Conservation (phyloP, 148 eudicot genomes). For the Nepenthes mirabilis region DNA sequence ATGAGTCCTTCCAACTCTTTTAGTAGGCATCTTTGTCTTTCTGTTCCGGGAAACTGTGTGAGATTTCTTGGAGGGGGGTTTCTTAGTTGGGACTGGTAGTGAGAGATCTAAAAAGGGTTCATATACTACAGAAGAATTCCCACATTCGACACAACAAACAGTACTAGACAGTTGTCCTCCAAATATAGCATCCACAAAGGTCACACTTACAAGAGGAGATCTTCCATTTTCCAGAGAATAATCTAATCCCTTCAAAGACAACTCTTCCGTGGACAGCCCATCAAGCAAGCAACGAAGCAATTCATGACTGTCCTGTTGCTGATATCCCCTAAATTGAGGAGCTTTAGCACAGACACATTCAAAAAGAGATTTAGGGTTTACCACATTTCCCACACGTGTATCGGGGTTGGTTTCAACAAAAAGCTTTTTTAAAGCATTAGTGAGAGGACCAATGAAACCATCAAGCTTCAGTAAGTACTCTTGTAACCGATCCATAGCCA, state of each 20-base stretch:
- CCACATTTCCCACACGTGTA: slow-evolving; percentile 25
- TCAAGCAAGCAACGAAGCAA: slow-evolving; percentile 86
- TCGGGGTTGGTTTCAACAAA: slow-evolving; percentile 38
- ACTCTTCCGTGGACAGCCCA: slow-evolving; percentile 60
- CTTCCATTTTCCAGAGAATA: slow-evolving; percentile 19
- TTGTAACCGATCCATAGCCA: slow-evolving; percentile 51
- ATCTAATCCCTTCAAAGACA: slow-evolving; percentile 22
- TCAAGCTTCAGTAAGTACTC: slow-evolving; percentile 40
- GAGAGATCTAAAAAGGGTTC: slow-evolving; percentile 90
- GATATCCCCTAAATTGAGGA: slow-evolving; percentile 84
- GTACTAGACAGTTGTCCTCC: slow-evolving; percentile 84
- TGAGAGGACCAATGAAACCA: slow-evolving; percentile 60
- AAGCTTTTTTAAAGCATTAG: slow-evolving; percentile 52
- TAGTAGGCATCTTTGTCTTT: slow-evolving; percentile 66
- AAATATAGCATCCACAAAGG: slow-evolving; percentile 66
- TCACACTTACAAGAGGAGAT: slow-evolving; percentile 18
- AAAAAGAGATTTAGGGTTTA: slow-evolving; percentile 66
- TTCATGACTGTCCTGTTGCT: slow-evolving; percentile 96
- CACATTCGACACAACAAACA: slow-evolving; percentile 72
- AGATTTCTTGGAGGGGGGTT: slow-evolving; percentile 38
- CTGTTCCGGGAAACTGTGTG: slow-evolving; percentile 28
- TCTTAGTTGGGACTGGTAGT: slow-evolving; percentile 76
- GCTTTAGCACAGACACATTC: slow-evolving; percentile 64
- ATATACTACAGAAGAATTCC: slow-evolving; percentile 60
- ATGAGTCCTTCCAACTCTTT: slow-evolving; percentile 35